Base-by-base conservation (phyloP, 192 early-diverging fungal genomes). In the Haplosporangium gracile region DNA sequence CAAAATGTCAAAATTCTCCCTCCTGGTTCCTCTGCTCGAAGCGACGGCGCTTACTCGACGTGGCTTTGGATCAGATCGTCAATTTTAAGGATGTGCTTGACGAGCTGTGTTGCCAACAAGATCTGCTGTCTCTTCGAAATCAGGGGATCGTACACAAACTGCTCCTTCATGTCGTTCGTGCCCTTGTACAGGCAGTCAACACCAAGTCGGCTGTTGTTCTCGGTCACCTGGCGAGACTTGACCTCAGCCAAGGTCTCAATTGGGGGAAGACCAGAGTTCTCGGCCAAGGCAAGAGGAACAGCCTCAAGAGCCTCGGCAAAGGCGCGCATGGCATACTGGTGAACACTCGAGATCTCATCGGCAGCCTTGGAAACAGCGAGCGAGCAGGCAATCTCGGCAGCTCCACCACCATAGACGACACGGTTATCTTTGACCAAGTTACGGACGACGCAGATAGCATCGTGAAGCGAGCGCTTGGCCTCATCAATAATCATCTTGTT, bases 401-500 rank as follows among this genome's bases (percentile, higher is more conserved):
- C 97, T 53, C 98, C 99, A 69, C 99, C 99, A 71, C 99, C 99
- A 88, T 99, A 99, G 2, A 99, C 98, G 47, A 99, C 97, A 79
- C 98, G 96, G 94, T 98, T 99, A 89, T 99, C 98, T 75, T 94
- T 89, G 45, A 99, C 93, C 79, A 99, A 90, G 88, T 99, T 99
- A 75, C 99, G 96, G 53, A 99, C 99, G 47, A 98, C 99, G 79
- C 99, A 99, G 81, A 99, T 97, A 39, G 99, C 98, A 91, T 99
- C 98, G 88, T 99, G 98, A 60, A 99, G 92, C 76, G 96, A 97
- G 55, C 98, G 94, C 91, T 99, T 97, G 79, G 98, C 98, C 90
- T 99, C 98, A 83, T 99, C 98, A 79, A 99, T 97, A 75, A 99
- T 98, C 98, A 99, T 98, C 93, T 99, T 99, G 93, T 99, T 99